A percentile compares a stretch with the other conserved stretches of the same genome.
Conservation (phyloP, 192 early-diverging fungal genomes). For the Mortierella antarctica region DNA sequence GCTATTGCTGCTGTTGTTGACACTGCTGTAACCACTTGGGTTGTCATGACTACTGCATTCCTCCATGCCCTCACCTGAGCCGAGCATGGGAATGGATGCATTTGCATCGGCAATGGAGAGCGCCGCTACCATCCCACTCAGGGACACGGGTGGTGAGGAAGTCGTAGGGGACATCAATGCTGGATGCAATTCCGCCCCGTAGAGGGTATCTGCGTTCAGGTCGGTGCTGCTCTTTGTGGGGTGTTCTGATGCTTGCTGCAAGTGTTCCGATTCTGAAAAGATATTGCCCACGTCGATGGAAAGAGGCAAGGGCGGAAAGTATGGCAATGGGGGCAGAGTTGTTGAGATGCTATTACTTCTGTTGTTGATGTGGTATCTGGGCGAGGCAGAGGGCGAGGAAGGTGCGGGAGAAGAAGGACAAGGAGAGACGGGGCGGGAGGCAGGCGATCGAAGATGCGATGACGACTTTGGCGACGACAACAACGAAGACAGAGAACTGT, state of each 20-base stretch:
- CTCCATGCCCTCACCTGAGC: too few relatives aligned
- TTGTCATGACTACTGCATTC: background rate
- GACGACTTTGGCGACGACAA: background rate
- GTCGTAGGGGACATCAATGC: too few relatives aligned
- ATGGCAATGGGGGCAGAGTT: constrained; percentile 22
- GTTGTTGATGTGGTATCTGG: constrained; percentile 15
- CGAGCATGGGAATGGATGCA: too few relatives aligned
- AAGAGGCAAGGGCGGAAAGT: constrained; percentile 13
- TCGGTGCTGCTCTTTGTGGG: too few relatives aligned
- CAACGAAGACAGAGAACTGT: background rate
- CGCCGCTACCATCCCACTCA: too few relatives aligned
- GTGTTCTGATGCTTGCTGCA: too few relatives aligned
- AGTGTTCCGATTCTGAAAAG: too few relatives aligned
- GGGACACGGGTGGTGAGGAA: too few relatives aligned
- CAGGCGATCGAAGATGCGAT: background rate
- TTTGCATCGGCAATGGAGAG: too few relatives aligned
- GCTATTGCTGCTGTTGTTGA: background rate
- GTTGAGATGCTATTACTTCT: constrained; percentile 14
- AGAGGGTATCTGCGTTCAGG: too few relatives aligned
- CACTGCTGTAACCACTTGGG: background rate
- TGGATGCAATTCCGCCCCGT: too few relatives aligned
- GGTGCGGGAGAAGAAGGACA: background rate
- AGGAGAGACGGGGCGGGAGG: background rate
- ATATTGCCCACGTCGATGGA: background rate
- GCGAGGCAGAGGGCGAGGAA: background rate